phyloP scores from a whole-genome alignment of 345 rosid species.

The Rhodomyrtus tomentosa region DNA sequence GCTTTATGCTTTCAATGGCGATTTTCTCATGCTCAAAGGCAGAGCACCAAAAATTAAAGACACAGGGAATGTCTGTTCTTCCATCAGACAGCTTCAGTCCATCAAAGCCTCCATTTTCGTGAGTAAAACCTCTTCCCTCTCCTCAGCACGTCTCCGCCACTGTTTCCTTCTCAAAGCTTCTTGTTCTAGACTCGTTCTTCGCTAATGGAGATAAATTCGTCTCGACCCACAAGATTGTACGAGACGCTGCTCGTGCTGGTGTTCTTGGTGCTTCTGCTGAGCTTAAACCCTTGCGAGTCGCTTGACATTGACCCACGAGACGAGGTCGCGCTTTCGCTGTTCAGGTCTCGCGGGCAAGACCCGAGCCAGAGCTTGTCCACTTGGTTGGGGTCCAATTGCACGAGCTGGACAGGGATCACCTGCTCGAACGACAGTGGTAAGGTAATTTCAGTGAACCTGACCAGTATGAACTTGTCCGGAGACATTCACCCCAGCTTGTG shows the following conservation, averaged over 20 bases:
- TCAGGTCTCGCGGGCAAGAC: slow-evolving; percentile 46
- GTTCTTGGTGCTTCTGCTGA: slow-evolving; percentile 13
- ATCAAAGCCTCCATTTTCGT: neutral
- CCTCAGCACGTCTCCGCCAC: neutral
- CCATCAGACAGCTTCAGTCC: neutral
- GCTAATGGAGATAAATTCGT: neutral
- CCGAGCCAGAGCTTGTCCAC: slow-evolving; percentile 36
- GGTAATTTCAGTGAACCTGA: slow-evolving; percentile 49
- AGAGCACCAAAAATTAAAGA: neutral
- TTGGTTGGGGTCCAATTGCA: slow-evolving; percentile 67
- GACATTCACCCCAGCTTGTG: slow-evolving; percentile 50
- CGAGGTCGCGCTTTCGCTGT: slow-evolving; percentile 39
- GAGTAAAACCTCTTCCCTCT: neutral
- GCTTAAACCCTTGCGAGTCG: slow-evolving; percentile 24
- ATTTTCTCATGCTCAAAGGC: neutral
- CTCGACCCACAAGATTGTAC: neutral
- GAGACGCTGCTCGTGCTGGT: neutral
- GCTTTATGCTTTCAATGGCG: neutral
- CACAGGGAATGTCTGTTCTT: neutral
- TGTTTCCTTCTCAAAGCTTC: neutral
- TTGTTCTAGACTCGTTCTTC: neutral
- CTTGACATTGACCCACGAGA: slow-evolving; percentile 41
- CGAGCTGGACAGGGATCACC: slow-evolving; percentile 62
- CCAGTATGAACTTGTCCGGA: slow-evolving; percentile 48
- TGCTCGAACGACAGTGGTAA: slow-evolving; percentile 47